Conservation (phyloP, 305 asterid genomes). For the Salvia sclarea region DNA sequence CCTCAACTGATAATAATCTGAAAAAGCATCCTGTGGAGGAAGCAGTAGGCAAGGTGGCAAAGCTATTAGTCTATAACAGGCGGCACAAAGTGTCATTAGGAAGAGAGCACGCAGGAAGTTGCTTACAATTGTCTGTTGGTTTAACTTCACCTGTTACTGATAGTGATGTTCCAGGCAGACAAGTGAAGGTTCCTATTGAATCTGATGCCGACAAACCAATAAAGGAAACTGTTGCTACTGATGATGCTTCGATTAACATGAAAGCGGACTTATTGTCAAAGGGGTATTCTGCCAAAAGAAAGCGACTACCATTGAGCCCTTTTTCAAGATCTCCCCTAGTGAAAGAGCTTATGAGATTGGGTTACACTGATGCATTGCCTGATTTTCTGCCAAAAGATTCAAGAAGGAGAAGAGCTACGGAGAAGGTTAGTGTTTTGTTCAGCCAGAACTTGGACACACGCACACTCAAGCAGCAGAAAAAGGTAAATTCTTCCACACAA, state of each 20-base stretch:
- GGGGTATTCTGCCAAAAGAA: conserved; percentile 37
- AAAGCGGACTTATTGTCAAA: conserved; percentile 33
- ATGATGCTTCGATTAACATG: conserved; percentile 30
- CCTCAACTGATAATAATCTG: conserved; percentile 34
- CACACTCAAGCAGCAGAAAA: conserved; percentile 62
- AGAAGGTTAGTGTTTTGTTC: conserved; percentile 57
- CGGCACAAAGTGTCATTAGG: conserved; percentile 34
- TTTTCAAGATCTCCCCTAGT: conserved; percentile 51
- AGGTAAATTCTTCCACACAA: conserved; percentile 42
- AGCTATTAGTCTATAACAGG: conserved; percentile 42
- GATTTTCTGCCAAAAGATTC: conserved; percentile 59
- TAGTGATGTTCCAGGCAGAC: conserved; percentile 28
- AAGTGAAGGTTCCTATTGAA: conserved; percentile 27
- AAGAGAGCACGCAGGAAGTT: conserved; percentile 35
- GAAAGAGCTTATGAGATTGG: conserved; percentile 73
- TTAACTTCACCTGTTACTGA: conserved; percentile 32
- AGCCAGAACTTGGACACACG: conserved; percentile 69
- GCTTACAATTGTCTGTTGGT: conserved; percentile 26
- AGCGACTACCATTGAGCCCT: conserved; percentile 25
- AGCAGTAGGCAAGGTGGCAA: conserved; percentile 32
- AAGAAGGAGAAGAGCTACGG: conserved; percentile 50
- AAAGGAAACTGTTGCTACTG: conserved; percentile 28
- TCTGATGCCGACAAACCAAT: conserved; percentile 36
- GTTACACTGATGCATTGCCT: conserved; percentile 50
- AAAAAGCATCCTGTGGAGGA: conserved; percentile 34